Percentiles rank a stretch among this genome's conserved stretches.
Evolutionary conservation across 2,329 filamentous ascomycete genomes (phyloP).

Genomic region (Calonectria ilicicola): DNA sequence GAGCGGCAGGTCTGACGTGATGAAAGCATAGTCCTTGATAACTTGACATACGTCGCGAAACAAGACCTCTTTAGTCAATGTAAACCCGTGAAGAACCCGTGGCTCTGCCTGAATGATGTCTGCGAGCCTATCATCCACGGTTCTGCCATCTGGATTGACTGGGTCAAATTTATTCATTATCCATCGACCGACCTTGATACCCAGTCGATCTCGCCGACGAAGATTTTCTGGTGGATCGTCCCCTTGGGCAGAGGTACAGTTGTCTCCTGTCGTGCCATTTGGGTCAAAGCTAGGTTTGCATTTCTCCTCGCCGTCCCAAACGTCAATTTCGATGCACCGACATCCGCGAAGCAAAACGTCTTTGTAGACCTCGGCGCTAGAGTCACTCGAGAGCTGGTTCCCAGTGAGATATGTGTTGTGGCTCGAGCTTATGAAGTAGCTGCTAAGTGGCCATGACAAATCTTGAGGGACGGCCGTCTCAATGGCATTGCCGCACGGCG

Average conservation of each 20-base stretch:
- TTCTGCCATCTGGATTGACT: conserved; percentile 65
- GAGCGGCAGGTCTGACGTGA: conserved; percentile 82
- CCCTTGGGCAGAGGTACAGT: conserved; percentile 63
- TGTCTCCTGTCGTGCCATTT: conserved; percentile 56
- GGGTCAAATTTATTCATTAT: conserved; percentile 67
- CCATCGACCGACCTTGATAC: too few relatives aligned
- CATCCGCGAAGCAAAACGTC: conserved; percentile 86
- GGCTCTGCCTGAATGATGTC: conserved; percentile 69
- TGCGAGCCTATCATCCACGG: conserved; percentile 51
- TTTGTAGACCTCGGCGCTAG: conserved; percentile 89
- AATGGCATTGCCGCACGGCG: conserved; percentile 49
- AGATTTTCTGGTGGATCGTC: conserved; percentile 65
- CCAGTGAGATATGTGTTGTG: conserved; percentile 96
- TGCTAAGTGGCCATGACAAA: conserved; percentile 83
- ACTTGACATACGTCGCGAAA: conserved; percentile 88
- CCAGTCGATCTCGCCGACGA: too few relatives aligned
- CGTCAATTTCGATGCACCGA: conserved; percentile 93
- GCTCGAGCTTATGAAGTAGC: conserved; percentile 94
- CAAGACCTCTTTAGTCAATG: conserved; percentile 88
- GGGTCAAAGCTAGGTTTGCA: conserved; percentile 61
- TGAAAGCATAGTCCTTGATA: conserved; percentile 83
- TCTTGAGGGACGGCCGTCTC: conserved; percentile 58
- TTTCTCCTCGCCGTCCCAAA: conserved; percentile 86
- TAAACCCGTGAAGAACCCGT: conserved; percentile 87
- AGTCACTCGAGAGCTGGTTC: conserved; percentile 87